phyloP scores from a whole-genome alignment of 805 yeast species.

The Hanseniaspora jakobsenii region DNA sequence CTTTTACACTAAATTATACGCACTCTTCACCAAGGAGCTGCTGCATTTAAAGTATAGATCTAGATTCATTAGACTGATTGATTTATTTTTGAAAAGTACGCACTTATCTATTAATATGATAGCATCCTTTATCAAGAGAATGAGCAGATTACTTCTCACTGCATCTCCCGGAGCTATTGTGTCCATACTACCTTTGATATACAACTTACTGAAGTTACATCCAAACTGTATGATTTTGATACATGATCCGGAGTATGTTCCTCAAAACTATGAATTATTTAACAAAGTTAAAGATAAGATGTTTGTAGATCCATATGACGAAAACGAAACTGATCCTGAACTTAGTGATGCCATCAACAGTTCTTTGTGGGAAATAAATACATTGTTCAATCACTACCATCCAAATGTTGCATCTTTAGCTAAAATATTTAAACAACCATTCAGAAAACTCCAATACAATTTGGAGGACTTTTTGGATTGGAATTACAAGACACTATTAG shows the following conservation, averaged over 20 bases:
- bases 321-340: constrained; percentile 58
- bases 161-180: constrained; percentile 87
- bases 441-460: constrained; percentile 72
- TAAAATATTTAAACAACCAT: constrained; percentile 77
- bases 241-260: constrained; percentile 36
- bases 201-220: constrained; percentile 79
- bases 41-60: constrained; percentile 72
- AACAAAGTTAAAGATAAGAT: constrained; percentile 24
- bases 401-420: constrained; percentile 92
- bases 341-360: constrained; percentile 68
- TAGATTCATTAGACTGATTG: constrained; percentile 77
- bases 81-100: constrained; percentile 71
- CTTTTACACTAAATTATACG: constrained; percentile 71
- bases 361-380: constrained; percentile 84
- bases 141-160: constrained; percentile 60
- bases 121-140: constrained; percentile 77
- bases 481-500: constrained; percentile 57
- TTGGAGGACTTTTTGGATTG: constrained; percentile 92
- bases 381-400: constrained; percentile 75
- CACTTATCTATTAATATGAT: constrained; percentile 73
- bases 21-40: constrained; percentile 60
- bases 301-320: constrained; percentile 55
- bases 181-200: constrained; percentile 76
- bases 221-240: constrained; percentile 87
- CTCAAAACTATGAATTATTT: constrained; percentile 22